Evolutionary conservation across 495 filamentous ascomycete genomes (phyloP).

Genomic region (Aspergillus carlsbadensis): DNA sequence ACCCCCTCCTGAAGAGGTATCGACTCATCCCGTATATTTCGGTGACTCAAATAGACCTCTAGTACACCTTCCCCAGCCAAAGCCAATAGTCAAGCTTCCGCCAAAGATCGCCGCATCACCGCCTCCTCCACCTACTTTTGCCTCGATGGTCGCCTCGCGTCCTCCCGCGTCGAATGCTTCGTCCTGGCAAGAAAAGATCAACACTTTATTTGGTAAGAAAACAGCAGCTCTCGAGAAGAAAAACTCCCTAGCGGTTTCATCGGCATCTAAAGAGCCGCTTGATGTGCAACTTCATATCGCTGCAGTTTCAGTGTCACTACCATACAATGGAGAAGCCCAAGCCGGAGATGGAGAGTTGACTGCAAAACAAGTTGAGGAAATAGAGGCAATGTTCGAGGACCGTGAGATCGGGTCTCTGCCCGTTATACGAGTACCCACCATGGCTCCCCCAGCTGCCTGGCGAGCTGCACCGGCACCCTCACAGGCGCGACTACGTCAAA

Average conservation of each 20-base stretch:
- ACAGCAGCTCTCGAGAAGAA: conserved; percentile 45
- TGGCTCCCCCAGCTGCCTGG: conserved; percentile 56
- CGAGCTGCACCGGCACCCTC: conserved; percentile 40
- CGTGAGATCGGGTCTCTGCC: conserved; percentile 78
- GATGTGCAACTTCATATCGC: conserved; percentile 51
- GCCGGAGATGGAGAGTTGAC: conserved; percentile 42
- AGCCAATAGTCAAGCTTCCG: conserved; percentile 71
- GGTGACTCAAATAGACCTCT: conserved; percentile 62
- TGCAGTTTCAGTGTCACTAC: conserved; percentile 59
- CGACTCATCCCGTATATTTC: conserved; percentile 69
- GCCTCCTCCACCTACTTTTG: conserved; percentile 50
- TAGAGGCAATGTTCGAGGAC: conserved; percentile 80
- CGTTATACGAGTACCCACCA: conserved; percentile 62
- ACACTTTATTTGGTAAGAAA: conserved; percentile 66
- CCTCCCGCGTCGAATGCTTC: conserved; percentile 29
- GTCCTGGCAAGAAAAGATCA: conserved; percentile 74
- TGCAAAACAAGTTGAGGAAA: conserved; percentile 67
- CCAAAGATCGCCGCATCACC: conserved; percentile 50
- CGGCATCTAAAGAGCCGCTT: conserved; percentile 59
- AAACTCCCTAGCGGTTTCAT: conserved; percentile 53
- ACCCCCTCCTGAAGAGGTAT: conserved; percentile 67
- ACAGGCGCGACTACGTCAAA: conserved; percentile 31
- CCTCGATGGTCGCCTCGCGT: conserved; percentile 52
- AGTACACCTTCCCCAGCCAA: conserved; percentile 65
- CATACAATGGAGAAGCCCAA: conserved; percentile 32